These are phyloP conservation scores for Periconia macrospinosa DNA, from an alignment of 2,329 filamentous ascomycete species.

Conservation along the genomic window DNA sequence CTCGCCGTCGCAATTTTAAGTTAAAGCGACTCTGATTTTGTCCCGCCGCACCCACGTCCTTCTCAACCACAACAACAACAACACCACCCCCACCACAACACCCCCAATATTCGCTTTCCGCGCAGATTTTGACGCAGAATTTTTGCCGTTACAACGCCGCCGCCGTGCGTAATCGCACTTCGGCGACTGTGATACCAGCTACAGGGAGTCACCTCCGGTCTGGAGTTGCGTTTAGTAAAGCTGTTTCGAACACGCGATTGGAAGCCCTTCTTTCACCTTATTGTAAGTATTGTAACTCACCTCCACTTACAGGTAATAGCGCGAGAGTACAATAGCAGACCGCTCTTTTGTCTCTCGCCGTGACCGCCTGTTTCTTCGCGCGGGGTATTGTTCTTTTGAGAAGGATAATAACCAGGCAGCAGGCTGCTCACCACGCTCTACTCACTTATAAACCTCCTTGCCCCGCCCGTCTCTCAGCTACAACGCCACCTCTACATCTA, in stretches of 20 bases:
- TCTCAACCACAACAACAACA: background rate
- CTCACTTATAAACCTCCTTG: background rate
- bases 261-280: background rate
- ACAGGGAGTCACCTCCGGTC: background rate
- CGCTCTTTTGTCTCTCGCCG: background rate
- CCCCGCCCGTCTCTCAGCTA: background rate
- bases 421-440: background rate
- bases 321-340: background rate
- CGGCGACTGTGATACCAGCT: background rate
- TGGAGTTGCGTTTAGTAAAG: background rate
- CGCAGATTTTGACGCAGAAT: background rate
- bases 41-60: background rate
- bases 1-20: background rate
- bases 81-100: background rate
- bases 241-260: background rate
- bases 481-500: background rate
- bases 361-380: background rate
- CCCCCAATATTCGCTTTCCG: too few species aligned
- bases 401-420: background rate
- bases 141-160: background rate
- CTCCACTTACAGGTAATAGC: background rate
- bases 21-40: background rate
- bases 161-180: background rate
- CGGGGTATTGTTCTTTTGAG: background rate
- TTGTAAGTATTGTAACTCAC: background rate